phyloP scores from a whole-genome alignment of 441 rosid genomes.

The Capsella rubella region DNA sequence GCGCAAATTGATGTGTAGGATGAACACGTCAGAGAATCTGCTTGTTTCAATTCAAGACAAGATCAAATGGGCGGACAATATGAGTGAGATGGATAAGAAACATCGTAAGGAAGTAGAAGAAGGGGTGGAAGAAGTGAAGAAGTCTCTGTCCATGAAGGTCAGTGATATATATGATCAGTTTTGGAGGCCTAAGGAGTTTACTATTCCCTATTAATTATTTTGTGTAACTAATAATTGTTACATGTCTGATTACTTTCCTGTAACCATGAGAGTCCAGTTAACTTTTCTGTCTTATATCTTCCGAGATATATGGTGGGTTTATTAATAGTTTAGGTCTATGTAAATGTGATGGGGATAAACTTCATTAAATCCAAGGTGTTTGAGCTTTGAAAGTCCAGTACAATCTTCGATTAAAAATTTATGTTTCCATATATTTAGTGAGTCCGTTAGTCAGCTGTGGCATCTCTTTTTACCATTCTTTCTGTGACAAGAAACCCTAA shows the following conservation, averaged over 20 bases:
- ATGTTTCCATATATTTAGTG: constrained; percentile 1
- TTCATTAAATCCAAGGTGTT: not conserved
- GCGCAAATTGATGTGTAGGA: constrained; percentile 56
- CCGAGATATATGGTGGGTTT: constrained; percentile 9
- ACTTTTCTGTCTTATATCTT: constrained; percentile 10
- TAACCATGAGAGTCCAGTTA: constrained; percentile 13
- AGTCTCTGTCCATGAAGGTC: constrained; percentile 90
- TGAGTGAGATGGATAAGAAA: constrained; percentile 88
- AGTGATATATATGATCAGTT: constrained; percentile 45
- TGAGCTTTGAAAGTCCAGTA: constrained; percentile 9
- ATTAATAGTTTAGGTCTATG: constrained; percentile 17
- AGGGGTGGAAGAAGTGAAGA: constrained; percentile 83
- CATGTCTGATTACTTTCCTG: not conserved
- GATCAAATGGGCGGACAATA: constrained; percentile 97
- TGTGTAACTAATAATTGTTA: constrained; percentile 27
- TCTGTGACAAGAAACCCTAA: not conserved
- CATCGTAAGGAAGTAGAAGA: constrained; percentile 86
- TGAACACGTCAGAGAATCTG: constrained; percentile 84
- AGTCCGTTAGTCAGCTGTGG: constrained; percentile 4
- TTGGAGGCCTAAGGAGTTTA: constrained; percentile 29
- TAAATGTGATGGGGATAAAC: not conserved
- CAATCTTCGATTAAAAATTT: not conserved
- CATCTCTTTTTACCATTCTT: constrained; percentile 23
- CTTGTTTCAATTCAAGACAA: constrained; percentile 91
- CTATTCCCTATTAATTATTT: constrained; percentile 21